These are phyloP conservation scores for Diaporthe citriasiana DNA, from an alignment of 2,329 filamentous ascomycete species.

Conservation along the genomic window DNA sequence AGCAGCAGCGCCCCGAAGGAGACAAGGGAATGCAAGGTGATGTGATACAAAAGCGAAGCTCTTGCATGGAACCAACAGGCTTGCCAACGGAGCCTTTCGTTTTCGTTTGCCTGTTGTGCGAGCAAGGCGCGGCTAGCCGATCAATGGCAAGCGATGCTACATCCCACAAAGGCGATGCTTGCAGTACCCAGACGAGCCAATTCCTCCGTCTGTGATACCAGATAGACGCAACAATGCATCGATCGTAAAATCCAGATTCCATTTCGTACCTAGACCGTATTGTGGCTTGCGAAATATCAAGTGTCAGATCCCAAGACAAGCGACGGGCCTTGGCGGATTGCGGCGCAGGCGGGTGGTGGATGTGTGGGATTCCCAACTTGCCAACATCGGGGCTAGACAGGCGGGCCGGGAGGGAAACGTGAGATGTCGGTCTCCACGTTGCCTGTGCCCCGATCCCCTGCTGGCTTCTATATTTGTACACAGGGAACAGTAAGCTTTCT, in stretches of 20 bases:
- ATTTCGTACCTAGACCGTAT: background rate
- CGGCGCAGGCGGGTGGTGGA: conserved; percentile 18
- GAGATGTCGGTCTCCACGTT: conserved; percentile 25
- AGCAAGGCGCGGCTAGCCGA: conserved; percentile 11
- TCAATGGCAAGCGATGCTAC: background rate
- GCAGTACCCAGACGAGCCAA: background rate
- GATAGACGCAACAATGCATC: background rate
- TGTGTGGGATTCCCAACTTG: conserved; percentile 22
- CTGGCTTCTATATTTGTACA: conserved; percentile 18
- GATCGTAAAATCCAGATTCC: background rate
- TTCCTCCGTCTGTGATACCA: background rate
- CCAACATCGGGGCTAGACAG: conserved; percentile 18
- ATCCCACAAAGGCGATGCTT: background rate
- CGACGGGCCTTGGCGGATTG: conserved; percentile 18
- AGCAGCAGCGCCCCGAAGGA: background rate
- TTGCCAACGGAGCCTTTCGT: background rate
- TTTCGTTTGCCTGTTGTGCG: conserved; percentile 6
- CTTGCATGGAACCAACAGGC: conserved; percentile 25
- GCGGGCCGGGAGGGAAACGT: conserved; percentile 1
- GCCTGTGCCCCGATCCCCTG: background rate
- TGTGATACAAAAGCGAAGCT: conserved; percentile 12
- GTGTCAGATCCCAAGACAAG: conserved; percentile 28
- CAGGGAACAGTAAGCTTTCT: background rate
- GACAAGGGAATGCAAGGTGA: conserved; percentile 25
- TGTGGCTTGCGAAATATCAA: background rate